Base-by-base conservation (phyloP, 1,284 basidiomycete species). In the Melampsora occidentalis region DNA sequence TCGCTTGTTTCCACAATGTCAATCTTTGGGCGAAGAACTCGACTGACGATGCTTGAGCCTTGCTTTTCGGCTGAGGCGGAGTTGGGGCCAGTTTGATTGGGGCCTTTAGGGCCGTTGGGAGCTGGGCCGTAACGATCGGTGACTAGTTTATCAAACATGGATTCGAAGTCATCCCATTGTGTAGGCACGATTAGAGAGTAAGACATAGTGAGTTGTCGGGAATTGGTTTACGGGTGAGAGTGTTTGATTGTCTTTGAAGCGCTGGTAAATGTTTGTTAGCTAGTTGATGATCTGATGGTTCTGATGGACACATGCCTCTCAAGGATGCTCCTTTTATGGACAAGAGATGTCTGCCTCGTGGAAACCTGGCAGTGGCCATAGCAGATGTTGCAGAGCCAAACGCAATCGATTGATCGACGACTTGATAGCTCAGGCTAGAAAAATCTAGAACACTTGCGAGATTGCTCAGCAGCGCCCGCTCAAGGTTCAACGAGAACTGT, bases 121-220 rank as follows among this genome's bases (percentile, higher is more conserved):
- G 64, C 16, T 66, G 64, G 64, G 6, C 64, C 64, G 20, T 42
- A 66, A n/a, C 64, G 64, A 35, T 66, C 39, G n/a, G 64, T 66
- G 12, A 66, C 39, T 6, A 48, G 35, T 28, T 22, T 39, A 35
- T 66, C 64, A 18, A 66, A 66, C 35, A 66, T 39, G 39, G n/a
- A 25, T 48, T 66, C 64, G 39, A 66, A 66, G n/a, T 66, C 64
- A 18, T 66, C 64, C 64, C 64, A 66, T 39, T 66, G 64, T 1
- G 64, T 22, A 42, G 64, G 64, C 6, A 66, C 20, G 39, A 66
- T 35, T 18, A 66, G n/a, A n/a, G 64, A 66, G 62, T 63, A 63
- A 63, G 62, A 63, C 62, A 63, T 63, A 6, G 18, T 57, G 53
- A 22, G 18, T 57, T 57, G 53, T n/a, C 6, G 7, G 14, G 22